These are phyloP conservation scores for Metschnikowia kunwiensis DNA, from an alignment of 805 yeast species.

Conservation along the genomic window DNA sequence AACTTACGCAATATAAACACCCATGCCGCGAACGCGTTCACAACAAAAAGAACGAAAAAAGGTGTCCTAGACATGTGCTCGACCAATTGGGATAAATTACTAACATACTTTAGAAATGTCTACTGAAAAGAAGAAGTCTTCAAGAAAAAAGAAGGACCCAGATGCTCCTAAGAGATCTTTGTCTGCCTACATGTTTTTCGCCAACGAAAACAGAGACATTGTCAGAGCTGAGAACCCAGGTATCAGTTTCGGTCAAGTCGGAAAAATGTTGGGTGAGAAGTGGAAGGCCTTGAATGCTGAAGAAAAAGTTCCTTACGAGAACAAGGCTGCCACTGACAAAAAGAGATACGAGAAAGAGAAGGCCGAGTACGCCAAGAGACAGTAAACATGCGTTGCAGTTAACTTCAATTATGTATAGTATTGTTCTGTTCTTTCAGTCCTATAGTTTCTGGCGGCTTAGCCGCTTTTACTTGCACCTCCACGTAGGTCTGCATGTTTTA, in stretches of 20 bases:
- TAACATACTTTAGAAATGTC: constrained; percentile 17
- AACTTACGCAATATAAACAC: too few relatives aligned
- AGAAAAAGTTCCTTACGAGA: constrained; percentile 86
- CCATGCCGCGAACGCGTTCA: too few relatives aligned
- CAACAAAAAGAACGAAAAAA: too few relatives aligned
- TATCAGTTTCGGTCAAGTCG: constrained; percentile 89
- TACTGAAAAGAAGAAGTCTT: constrained; percentile 42
- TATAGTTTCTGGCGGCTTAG: constrained; percentile 8
- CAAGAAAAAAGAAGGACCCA: constrained; percentile 70
- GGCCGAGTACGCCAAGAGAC: constrained; percentile 67
- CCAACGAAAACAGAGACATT: constrained; percentile 94
- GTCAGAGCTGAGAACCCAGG: constrained; percentile 97
- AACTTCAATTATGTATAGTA: constrained; percentile 13
- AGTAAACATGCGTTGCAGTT: constrained; percentile 13
- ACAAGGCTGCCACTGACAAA: constrained; percentile 93
- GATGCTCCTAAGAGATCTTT: constrained; percentile 98
- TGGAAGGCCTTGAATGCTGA: constrained; percentile 89
- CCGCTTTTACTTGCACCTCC: constrained; percentile 10
- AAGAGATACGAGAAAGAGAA: constrained; percentile 96
- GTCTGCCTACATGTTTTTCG: constrained; percentile 98
- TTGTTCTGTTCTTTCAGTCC: constrained; percentile 12
- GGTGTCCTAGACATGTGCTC: too few relatives aligned
- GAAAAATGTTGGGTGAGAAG: constrained; percentile 90
- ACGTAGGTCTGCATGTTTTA: constrained; percentile 5
- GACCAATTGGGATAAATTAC: too few relatives aligned